A percentile compares a stretch with the other conserved stretches of the same genome.
Evolutionary conservation across 2,329 filamentous ascomycete genomes (phyloP).

Genomic region (Beauveria rudraprayagi): DNA sequence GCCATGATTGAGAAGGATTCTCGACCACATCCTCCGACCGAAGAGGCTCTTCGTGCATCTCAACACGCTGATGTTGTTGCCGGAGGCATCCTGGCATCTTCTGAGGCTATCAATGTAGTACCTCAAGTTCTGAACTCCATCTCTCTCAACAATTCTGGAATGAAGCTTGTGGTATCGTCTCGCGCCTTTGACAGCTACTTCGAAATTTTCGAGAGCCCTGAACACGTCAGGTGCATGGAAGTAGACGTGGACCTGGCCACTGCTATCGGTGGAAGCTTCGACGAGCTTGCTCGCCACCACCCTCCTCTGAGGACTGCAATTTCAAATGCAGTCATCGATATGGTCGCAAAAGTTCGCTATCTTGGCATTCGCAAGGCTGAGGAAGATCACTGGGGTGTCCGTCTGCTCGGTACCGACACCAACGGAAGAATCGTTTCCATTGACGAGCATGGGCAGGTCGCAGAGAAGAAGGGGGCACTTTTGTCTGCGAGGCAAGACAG

Average conservation of each 20-base stretch:
- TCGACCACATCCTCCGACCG: slow-evolving; percentile 45
- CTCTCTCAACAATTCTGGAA: slow-evolving; percentile 78
- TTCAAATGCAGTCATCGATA: slow-evolving; percentile 75
- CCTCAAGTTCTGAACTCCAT: slow-evolving; percentile 89
- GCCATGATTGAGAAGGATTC: slow-evolving; percentile 28
- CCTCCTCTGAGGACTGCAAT: slow-evolving; percentile 74
- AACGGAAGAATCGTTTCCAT: slow-evolving; percentile 45
- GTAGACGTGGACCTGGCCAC: slow-evolving; percentile 61
- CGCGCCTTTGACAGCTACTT: slow-evolving; percentile 79
- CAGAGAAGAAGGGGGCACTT: slow-evolving; percentile 20
- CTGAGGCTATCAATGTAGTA: slow-evolving; percentile 80
- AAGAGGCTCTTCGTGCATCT: slow-evolving; percentile 39
- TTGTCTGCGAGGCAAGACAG: slow-evolving; percentile 33
- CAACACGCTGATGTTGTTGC: slow-evolving; percentile 41
- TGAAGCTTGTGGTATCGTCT: slow-evolving; percentile 79
- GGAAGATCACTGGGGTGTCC: slow-evolving; percentile 65
- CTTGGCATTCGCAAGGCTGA: slow-evolving; percentile 64
- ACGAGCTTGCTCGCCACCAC: slow-evolving; percentile 91
- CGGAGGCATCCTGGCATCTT: slow-evolving; percentile 72
- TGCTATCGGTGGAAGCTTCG: slow-evolving; percentile 75
- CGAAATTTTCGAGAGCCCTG: slow-evolving; percentile 90
- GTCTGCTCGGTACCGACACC: slow-evolving; percentile 58
- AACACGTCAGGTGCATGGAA: slow-evolving; percentile 79
- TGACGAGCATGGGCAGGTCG: slow-evolving; percentile 42
- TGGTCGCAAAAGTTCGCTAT: slow-evolving; percentile 74